Evolutionary conservation across 2,329 filamentous ascomycete genomes (phyloP).

Genomic region (Exophiala sideris): DNA sequence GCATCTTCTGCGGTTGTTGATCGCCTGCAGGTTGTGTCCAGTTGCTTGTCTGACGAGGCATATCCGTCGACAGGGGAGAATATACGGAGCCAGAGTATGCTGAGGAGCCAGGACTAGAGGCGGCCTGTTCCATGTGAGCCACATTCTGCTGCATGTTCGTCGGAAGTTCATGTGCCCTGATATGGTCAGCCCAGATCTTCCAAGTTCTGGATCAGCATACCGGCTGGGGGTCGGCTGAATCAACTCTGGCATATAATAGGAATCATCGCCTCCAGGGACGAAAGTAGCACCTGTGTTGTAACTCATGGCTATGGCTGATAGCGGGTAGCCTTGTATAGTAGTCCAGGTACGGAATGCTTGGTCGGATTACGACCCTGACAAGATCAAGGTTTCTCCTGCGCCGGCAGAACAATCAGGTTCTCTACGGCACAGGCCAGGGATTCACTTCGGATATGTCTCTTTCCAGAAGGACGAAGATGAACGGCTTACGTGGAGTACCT

Average conservation of each 20-base stretch:
- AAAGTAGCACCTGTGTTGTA: conserved; percentile 56
- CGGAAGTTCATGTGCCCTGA: conserved; percentile 64
- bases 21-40: conserved; percentile 23
- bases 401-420: background rate
- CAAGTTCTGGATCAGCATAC: conserved; percentile 50
- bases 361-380: background rate
- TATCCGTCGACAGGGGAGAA: conserved; percentile 21
- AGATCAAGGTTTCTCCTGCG: background rate
- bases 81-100: conserved; percentile 21
- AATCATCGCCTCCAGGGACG: conserved; percentile 64
- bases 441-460: background rate
- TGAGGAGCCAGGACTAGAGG: conserved; percentile 19
- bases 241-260: conserved; percentile 67
- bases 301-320: conserved; percentile 17
- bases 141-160: conserved; percentile 96
- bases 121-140: conserved; percentile 73
- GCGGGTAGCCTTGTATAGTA: background rate
- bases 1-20: conserved; percentile 32
- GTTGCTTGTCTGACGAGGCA: conserved; percentile 4
- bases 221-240: conserved; percentile 69
- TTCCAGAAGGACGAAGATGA: conserved; percentile 2
- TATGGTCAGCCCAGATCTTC: conserved; percentile 68
- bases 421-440: background rate
- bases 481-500: conserved; percentile 13
- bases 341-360: background rate